Evolutionary conservation across 2,329 filamentous ascomycete genomes (phyloP).

Genomic region (Botryosphaeria dothidea): DNA sequence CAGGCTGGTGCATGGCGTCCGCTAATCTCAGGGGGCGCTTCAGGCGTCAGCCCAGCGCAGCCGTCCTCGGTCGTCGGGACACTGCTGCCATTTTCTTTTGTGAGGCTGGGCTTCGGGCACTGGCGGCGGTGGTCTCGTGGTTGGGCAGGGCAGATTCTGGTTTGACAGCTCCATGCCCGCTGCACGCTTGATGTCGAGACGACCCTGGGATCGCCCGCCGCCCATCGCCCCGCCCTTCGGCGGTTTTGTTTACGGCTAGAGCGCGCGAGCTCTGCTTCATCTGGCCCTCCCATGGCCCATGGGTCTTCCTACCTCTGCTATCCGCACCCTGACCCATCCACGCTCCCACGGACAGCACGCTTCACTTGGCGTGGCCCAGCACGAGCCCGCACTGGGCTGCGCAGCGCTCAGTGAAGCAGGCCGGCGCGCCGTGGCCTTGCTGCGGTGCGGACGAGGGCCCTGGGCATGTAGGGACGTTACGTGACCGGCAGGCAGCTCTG

Average conservation of each 20-base stretch:
- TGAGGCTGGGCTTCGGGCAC: slow-evolving; percentile 4
- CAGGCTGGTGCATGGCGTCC: slow-evolving; percentile 5
- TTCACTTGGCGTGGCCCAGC: slow-evolving; percentile 3
- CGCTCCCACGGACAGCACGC: not conserved
- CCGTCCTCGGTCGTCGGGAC: not conserved
- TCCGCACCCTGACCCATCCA: slow-evolving; percentile 8
- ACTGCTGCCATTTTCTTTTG: not conserved
- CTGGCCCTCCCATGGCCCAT: not conserved
- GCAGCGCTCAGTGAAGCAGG: not conserved
- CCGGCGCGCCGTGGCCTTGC: slow-evolving; percentile 13
- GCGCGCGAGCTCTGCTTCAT: not conserved
- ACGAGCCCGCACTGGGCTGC: not conserved
- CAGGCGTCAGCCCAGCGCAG: slow-evolving; percentile 11
- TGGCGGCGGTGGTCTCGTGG: not conserved
- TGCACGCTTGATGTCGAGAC: not conserved
- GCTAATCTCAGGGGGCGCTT: slow-evolving; percentile 16
- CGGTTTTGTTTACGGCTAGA: not conserved
- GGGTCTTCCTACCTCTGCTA: not conserved
- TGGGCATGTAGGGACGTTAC: too few species aligned
- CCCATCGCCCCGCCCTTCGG: not conserved
- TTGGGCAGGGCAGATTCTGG: not conserved
- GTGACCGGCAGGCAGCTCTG: not conserved
- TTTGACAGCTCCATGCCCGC: too few species aligned
- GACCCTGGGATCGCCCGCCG: slow-evolving; percentile 1
- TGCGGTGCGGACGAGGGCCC: not conserved